Conservation (phyloP, 345 rosid species). For the Pistacia integerrima region DNA sequence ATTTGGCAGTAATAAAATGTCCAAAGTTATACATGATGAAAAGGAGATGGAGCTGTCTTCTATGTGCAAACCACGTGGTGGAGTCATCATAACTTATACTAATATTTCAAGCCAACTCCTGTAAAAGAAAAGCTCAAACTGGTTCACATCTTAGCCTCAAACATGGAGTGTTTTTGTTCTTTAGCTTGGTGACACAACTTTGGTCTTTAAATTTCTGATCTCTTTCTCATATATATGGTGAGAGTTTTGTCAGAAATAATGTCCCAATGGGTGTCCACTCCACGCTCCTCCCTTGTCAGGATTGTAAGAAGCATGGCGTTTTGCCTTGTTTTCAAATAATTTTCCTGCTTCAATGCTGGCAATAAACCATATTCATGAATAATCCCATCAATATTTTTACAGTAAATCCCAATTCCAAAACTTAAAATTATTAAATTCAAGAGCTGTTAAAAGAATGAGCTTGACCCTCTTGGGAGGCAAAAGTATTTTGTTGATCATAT, state of each 20-base stretch:
- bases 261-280: neutral
- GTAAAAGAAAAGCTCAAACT: slow-evolving; percentile 12
- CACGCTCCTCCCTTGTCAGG: neutral
- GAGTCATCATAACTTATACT: neutral
- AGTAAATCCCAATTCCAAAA: too few relatives aligned
- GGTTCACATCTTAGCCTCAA: neutral
- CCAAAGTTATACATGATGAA: neutral
- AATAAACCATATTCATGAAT: too few relatives aligned
- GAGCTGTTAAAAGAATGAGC: too few relatives aligned
- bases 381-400: too few relatives aligned
- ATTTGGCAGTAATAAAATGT: slow-evolving; percentile 10
- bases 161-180: slow-evolving; percentile 8
- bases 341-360: too few relatives aligned
- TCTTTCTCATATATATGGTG: neutral
- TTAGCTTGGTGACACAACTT: neutral
- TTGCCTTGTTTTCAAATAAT: too few relatives aligned
- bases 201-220: neutral
- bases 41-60: slow-evolving; percentile 12
- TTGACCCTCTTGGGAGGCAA: too few relatives aligned
- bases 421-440: too few relatives aligned
- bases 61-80: slow-evolving; percentile 14
- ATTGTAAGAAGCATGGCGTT: too few relatives aligned
- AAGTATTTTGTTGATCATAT: too few relatives aligned
- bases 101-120: neutral
- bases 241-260: neutral